These are phyloP conservation scores for Cynara cardunculus DNA, from an alignment of 129 eudicot genomes.

Conservation along the genomic window DNA sequence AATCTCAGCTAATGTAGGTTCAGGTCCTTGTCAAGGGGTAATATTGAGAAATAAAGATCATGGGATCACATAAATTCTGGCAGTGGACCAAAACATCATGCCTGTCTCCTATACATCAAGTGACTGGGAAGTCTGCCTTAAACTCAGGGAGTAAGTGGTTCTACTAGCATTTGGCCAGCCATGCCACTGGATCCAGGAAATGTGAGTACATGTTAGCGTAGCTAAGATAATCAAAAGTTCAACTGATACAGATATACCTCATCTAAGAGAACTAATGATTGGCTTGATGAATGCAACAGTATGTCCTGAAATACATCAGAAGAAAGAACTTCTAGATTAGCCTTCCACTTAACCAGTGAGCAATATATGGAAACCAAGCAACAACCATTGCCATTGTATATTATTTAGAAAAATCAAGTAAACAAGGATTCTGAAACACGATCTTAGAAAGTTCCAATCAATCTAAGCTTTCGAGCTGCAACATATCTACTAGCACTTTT, in stretches of 20 bases:
- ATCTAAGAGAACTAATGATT: constrained; percentile 86
- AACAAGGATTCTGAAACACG: not conserved
- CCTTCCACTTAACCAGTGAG: not conserved
- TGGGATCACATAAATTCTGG: too few relatives aligned
- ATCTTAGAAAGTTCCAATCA: not conserved
- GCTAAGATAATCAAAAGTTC: constrained; percentile 15
- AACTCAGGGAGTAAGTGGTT: not conserved
- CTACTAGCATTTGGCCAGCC: not conserved
- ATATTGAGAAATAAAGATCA: not conserved
- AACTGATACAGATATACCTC: constrained; percentile 57
- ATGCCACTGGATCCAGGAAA: not conserved
- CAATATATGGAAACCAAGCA: not conserved
- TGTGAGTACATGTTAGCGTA: not conserved
- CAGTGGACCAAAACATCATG: too few relatives aligned
- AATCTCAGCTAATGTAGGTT: not conserved
- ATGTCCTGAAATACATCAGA: constrained; percentile 57
- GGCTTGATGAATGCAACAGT: constrained; percentile 54
- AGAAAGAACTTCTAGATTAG: constrained; percentile 6
- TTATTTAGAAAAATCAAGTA: constrained; percentile 9
- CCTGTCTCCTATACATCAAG: not conserved
- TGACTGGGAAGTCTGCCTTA: not conserved
- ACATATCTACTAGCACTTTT: not conserved
- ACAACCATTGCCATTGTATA: not conserved
- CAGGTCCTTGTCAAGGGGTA: not conserved
- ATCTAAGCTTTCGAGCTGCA: constrained; percentile 11